phyloP scores from a whole-genome alignment of 371 early-diverging fungal genomes.

The Syncephalastrum monosporum region DNA sequence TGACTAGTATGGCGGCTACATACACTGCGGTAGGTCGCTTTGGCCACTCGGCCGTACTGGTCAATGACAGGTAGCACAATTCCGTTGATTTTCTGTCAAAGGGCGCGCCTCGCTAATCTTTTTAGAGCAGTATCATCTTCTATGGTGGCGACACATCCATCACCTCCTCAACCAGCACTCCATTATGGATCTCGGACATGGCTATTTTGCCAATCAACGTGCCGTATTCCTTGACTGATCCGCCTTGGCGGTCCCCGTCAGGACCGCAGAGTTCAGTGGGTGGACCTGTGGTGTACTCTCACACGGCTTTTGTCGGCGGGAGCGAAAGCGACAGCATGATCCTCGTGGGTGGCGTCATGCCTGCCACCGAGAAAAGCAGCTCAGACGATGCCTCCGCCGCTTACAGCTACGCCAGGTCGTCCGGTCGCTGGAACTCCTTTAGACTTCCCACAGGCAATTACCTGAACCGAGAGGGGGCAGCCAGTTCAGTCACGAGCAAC shows the following conservation, averaged over 20 bases:
- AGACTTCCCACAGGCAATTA: constrained; percentile 30
- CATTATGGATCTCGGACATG: constrained; percentile 38
- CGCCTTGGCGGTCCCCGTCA: constrained; percentile 40
- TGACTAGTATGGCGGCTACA: constrained; percentile 1
- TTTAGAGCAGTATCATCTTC: constrained; percentile 30
- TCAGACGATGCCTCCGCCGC: constrained; percentile 27
- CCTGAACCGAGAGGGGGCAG: constrained; percentile 38
- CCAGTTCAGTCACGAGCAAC: constrained; percentile 22
- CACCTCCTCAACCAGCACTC: constrained; percentile 21
- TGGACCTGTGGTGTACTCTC: constrained; percentile 40
- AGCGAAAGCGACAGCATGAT: constrained; percentile 30
- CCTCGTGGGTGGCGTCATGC: constrained; percentile 37
- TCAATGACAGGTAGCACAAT: constrained; percentile 21
- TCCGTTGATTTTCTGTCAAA: background rate
- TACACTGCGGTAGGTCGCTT: constrained; percentile 26
- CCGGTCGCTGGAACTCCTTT: constrained; percentile 38
- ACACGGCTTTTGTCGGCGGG: constrained; percentile 35
- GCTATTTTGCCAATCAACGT: constrained; percentile 33
- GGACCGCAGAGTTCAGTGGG: constrained; percentile 38
- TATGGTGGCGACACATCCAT: constrained; percentile 44
- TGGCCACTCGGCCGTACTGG: constrained; percentile 26
- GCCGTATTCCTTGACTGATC: constrained; percentile 28
- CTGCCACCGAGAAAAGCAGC: constrained; percentile 12
- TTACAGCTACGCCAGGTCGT: constrained; percentile 33
- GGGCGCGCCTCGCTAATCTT: background rate